Evolutionary conservation across 164 flowering plant genomes (phyloP).

Genomic region (Protea cynaroides): DNA sequence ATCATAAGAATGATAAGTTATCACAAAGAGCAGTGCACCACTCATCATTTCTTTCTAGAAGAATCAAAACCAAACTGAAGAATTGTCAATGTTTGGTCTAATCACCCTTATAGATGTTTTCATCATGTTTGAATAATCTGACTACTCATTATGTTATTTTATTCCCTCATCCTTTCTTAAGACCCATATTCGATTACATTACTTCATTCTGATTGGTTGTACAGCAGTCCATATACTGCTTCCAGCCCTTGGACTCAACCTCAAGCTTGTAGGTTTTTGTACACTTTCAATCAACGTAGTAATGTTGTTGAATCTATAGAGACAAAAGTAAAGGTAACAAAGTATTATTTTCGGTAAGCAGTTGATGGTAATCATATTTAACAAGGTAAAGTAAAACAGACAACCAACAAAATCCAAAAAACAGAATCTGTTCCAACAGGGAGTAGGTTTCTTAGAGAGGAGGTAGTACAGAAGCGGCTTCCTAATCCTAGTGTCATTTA

Average conservation of each 20-base stretch:
- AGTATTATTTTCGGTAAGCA: too few species aligned
- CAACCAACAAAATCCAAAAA: background rate
- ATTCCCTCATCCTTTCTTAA: background rate
- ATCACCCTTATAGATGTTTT: background rate
- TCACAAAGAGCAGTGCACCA: background rate
- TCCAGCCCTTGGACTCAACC: too few species aligned
- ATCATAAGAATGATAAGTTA: background rate
- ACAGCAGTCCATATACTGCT: too few species aligned
- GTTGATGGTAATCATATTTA: background rate
- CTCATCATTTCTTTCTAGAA: background rate
- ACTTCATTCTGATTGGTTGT: too few species aligned
- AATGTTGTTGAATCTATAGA: too few species aligned
- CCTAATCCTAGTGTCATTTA: background rate
- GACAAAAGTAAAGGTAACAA: too few species aligned
- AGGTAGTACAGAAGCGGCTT: background rate
- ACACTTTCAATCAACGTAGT: too few species aligned
- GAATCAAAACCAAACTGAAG: background rate
- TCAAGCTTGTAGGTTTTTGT: too few species aligned
- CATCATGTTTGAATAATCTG: background rate
- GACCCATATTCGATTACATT: too few species aligned
- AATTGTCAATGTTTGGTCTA: background rate
- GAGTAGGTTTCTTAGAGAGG: too few species aligned
- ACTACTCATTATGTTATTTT: background rate
- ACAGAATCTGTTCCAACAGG: background rate
- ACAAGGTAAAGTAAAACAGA: background rate